These are phyloP conservation scores for Trapa incisa DNA, from an alignment of 345 rosid species.

Conservation along the genomic window DNA sequence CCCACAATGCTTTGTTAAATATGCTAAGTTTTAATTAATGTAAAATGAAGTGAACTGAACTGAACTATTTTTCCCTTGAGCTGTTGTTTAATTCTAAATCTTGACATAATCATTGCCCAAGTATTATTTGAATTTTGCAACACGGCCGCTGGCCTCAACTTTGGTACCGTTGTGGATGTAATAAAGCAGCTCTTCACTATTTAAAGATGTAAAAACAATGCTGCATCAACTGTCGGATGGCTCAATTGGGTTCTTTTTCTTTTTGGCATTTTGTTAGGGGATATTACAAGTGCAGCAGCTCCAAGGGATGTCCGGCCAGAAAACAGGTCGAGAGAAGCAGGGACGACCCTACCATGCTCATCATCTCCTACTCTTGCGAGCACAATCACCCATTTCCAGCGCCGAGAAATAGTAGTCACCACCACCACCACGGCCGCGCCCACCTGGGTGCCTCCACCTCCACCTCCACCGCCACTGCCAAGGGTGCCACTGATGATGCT, in stretches of 20 bases:
- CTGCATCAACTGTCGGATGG: not conserved
- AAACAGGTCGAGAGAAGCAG: conserved; percentile 93
- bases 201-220: no score
- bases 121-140: not conserved
- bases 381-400: conserved; percentile 89
- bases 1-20: not conserved
- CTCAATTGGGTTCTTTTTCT: not conserved
- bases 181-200: not conserved
- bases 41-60: not conserved
- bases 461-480: conserved; percentile 1
- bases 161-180: not conserved
- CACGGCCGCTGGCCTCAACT: not conserved
- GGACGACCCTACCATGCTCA: conserved; percentile 67
- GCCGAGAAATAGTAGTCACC: conserved; percentile 37
- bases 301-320: conserved; percentile 94
- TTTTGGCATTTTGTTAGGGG: conserved; percentile 33
- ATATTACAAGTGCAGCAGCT: conserved; percentile 89
- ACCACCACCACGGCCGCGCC: conserved; percentile 4
- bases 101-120: not conserved
- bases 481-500: not conserved
- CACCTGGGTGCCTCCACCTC: conserved; percentile 8
- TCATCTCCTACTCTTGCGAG: conserved; percentile 75
- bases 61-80: not conserved
- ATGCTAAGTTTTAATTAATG: not conserved
- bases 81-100: not conserved